Evolutionary conservation across 116 monocot genomes (phyloP), one percentile per base, ranked within the genome.

Genomic region (Dioscorea cayenensis): DNA sequence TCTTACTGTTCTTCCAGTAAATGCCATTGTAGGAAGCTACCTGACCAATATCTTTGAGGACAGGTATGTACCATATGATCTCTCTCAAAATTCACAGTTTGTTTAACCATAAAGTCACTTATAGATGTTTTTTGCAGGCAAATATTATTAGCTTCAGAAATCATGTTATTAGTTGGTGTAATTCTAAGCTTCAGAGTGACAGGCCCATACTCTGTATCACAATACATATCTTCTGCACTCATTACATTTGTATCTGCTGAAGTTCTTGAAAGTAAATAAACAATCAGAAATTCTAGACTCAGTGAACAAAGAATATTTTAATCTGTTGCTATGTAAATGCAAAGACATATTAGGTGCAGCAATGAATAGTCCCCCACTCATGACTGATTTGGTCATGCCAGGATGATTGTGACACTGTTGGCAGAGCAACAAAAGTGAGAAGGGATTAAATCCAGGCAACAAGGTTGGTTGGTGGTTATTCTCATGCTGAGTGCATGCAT

Each of bases 191-290:
- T 95, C 67, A 69, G 75, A 28, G 65, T 95, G 22, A 85, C 89
- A 32, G 76, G 76, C 27, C 51, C 55, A 17, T 95, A 95, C 75
- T 76, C 79, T n/a, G 83, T 85, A 63, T 66, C 76, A 49, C 95
- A 95, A 52, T 95, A 95, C 69, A 84, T 95, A 17, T 51, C 21
- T 51, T 89, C 92, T 12, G 95, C 91, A 19, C 75, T 95, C 7
- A 77, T 95, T 36, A 92, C 91, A 72, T 95, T 95, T 74, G 95
- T 95, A 28, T 77, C 84, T 72, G 92, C 95, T 63, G 95, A 95
- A 89, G 92, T 95, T 65, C 89, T 95, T 75, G 95, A 95, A 89
- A 89, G 95, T 95, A 79, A 80, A 32, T 95, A 79, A 43, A 43
- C 43, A 22, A 23, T 62, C n/a, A 23, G 23, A 20, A 20, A 22